Evolutionary conservation across 2,329 filamentous ascomycete species (phyloP).

Genomic region (Corynespora cassiicola): DNA sequence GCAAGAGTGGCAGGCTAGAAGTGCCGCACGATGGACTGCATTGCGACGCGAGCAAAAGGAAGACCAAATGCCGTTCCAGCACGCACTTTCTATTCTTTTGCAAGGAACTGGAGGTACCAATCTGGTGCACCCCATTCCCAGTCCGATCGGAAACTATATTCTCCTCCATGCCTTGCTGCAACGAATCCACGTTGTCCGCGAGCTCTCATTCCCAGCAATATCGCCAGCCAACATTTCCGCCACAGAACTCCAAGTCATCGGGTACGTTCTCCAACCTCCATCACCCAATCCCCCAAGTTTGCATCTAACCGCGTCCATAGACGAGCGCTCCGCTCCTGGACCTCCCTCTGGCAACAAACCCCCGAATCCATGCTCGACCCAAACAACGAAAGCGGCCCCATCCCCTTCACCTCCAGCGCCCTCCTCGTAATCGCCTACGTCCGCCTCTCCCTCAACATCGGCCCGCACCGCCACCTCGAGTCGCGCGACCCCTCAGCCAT

Average conservation of each 20-base stretch:
- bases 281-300: no score
- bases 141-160: slow-evolving; percentile 38
- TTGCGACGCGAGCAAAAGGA: slow-evolving; percentile 29
- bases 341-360: slow-evolving; percentile 41
- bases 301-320: slow-evolving; percentile 8
- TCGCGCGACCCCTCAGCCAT: slow-evolving; percentile 52
- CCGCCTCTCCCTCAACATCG: slow-evolving; percentile 54
- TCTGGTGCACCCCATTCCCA: slow-evolving; percentile 32
- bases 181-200: slow-evolving; percentile 34
- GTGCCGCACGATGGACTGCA: slow-evolving; percentile 32
- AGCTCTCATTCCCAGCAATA: slow-evolving; percentile 29
- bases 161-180: slow-evolving; percentile 38
- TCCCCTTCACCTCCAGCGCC: slow-evolving; percentile 53
- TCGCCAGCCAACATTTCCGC: slow-evolving; percentile 24
- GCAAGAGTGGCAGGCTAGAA: slow-evolving; percentile 31
- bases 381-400: slow-evolving; percentile 43
- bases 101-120: slow-evolving; percentile 20
- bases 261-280: slow-evolving; percentile 8
- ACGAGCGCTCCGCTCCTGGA: slow-evolving; percentile 41
- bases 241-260: slow-evolving; percentile 27
- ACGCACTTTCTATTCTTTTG: slow-evolving; percentile 33
- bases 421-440: slow-evolving; percentile 56
- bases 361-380: slow-evolving; percentile 45
- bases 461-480: slow-evolving; percentile 52
- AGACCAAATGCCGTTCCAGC: slow-evolving; percentile 34